Percentiles rank a stretch among this genome's conserved stretches.
Evolutionary conservation across 2,329 filamentous ascomycete species (phyloP).

Genomic region (Rhinocladiella similis): DNA sequence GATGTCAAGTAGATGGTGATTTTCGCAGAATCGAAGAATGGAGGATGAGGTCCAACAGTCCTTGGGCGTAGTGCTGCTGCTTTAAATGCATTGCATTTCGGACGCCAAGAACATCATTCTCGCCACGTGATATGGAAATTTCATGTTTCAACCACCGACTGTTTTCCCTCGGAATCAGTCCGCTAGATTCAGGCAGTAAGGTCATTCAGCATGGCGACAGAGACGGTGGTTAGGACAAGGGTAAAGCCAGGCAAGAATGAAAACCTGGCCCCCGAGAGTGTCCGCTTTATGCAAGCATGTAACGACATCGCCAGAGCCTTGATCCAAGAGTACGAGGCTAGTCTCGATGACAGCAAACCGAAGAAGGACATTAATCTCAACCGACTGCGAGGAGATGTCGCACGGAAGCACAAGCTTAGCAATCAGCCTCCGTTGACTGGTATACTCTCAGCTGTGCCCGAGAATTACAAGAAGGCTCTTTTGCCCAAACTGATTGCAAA

Average conservation of each 20-base stretch:
- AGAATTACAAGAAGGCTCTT: constrained; percentile 99
- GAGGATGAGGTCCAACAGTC: no score
- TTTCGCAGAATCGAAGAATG: no score
- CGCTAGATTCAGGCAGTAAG: neutral
- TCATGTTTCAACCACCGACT: constrained; percentile 31
- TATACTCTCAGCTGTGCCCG: constrained; percentile 97
- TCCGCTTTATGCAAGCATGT: constrained; percentile 90
- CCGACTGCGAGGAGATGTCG: constrained; percentile 76
- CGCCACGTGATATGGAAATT: no score
- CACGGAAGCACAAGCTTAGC: constrained; percentile 88
- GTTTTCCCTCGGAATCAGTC: neutral
- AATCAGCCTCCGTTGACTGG: constrained; percentile 89
- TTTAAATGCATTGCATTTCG: no score
- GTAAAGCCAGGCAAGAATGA: constrained; percentile 64
- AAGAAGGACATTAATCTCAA: constrained; percentile 93
- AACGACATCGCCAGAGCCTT: constrained; percentile 92
- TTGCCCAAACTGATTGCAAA: constrained; percentile 95
- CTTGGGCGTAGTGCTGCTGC: no score
- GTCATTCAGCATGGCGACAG: constrained; percentile 54
- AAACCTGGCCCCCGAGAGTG: constrained; percentile 86
- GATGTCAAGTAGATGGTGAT: no score
- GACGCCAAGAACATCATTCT: no score
- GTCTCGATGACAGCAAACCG: constrained; percentile 69
- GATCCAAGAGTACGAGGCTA: constrained; percentile 89
- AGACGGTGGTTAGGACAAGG: constrained; percentile 54